phyloP scores from a whole-genome alignment of 345 rosid species.

The Eucalyptus rudis region DNA sequence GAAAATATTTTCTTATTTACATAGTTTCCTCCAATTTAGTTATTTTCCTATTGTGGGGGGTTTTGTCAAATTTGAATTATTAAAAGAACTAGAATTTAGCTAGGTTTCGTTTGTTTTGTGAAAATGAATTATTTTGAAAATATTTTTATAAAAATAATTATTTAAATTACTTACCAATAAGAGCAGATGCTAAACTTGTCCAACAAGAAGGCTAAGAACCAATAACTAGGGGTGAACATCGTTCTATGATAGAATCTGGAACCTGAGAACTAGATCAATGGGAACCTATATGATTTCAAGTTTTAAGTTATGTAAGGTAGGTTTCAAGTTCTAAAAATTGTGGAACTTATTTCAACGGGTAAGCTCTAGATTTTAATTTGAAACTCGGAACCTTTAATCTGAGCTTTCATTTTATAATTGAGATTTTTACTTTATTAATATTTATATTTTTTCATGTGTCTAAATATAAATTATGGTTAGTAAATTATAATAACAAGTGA shows the following conservation, averaged over 20 bases:
- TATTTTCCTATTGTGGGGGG: accelerated
- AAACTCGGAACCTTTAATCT: accelerated
- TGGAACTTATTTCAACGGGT: accelerated
- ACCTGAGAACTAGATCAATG: accelerated
- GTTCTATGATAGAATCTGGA: accelerated
- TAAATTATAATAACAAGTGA: too few species aligned
- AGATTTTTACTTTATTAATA: accelerated
- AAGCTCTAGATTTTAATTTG: accelerated
- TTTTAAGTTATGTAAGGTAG: accelerated
- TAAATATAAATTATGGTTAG: too few species aligned
- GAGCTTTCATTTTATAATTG: accelerated
- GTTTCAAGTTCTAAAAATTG: accelerated
- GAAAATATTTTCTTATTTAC: too few species aligned
- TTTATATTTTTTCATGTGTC: too few species aligned
- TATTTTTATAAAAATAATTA: too few species aligned
- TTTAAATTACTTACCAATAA: accelerated
- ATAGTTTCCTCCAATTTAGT: not conserved
- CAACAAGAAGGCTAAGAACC: too few species aligned
- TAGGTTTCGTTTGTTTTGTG: accelerated
- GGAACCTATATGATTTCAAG: accelerated
- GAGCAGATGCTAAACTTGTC: accelerated
- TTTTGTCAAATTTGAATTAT: not conserved
- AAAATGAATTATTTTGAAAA: too few species aligned
- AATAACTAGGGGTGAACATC: accelerated
- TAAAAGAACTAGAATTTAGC: not conserved